Base-by-base conservation (phyloP, 176 grass and related monocot genomes). In the Zizania latifolia region DNA sequence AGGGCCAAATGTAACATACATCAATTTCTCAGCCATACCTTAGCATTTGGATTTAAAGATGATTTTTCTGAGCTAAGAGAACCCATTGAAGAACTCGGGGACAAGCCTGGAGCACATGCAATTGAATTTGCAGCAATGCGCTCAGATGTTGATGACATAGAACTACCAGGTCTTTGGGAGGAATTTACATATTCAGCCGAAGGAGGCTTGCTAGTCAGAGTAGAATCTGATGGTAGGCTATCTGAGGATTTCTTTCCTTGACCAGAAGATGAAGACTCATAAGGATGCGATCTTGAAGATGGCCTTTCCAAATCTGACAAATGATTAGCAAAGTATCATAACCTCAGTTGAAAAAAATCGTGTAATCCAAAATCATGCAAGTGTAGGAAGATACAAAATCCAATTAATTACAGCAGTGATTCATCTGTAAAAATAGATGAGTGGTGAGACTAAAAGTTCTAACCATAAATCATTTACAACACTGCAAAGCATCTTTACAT, bases 21-120 rank as follows among this genome's bases (percentile, higher is more conserved):
- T n/a, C n/a, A n/a, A n/a, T n/a, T n/a, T n/a, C n/a, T n/a, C n/a
- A n/a, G 41, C n/a, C 45, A 76, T n/a, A 90, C 88, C 88, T 90
- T 90, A 71, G 88, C 84, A 79, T 86, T 90, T 3, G 88, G 88
- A 34, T 90, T 90, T 75, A 90, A 76, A 58, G 62, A 80, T 51
- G 84, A 83, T 40, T 86, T 90, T 65, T 90, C 88, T 44, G 88
- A 86, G 39, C 62, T 83, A 75, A 86, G 76, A 29, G 88, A 90
- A 83, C 88, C 88, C 58, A 86, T 86, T 40, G 88, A 90, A 66
- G 88, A 86, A 76, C 88, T 90, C 14, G 77, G 89, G 8, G 89
- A 91, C 56, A 84, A 77, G 62, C 81, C 80, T 70, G 84, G 55
- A 84, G 71, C 81, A 78, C 77, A 76, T 3, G 64, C 70, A 84